phyloP scores from a whole-genome alignment of 129 eudicot genomes.

The Solidago caesia region DNA sequence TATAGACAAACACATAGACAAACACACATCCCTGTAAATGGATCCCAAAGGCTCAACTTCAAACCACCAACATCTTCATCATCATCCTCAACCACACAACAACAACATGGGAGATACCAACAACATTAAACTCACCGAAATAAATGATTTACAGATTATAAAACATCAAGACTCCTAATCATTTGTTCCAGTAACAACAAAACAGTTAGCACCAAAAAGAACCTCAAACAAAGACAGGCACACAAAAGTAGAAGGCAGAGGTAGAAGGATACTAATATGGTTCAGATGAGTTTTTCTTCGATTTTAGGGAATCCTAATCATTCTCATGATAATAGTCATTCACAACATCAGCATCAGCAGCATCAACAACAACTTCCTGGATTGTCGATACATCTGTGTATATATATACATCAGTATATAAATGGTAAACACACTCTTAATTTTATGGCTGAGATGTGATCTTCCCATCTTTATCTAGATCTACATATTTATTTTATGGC shows the following conservation, averaged over 20 bases:
- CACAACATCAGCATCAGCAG: background rate
- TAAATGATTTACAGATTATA: constrained; percentile 32
- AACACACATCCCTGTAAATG: constrained; percentile 16
- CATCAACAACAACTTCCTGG: constrained; percentile 47
- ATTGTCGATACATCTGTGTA: background rate
- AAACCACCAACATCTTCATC: constrained; percentile 24
- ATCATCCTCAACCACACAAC: constrained; percentile 2
- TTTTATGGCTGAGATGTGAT: no score
- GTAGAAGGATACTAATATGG: constrained; percentile 61
- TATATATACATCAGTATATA: no score
- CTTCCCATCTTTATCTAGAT: no score
- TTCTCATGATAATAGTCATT: background rate
- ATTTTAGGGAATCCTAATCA: constrained; percentile 33
- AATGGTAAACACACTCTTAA: no score
- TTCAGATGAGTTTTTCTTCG: constrained; percentile 35
- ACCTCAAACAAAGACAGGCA: constrained; percentile 65
- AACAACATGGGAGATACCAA: constrained; percentile 24
- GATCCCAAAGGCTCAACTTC: constrained; percentile 26
- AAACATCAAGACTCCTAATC: constrained; percentile 32
- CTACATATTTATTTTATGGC: no score
- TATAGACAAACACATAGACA: no score
- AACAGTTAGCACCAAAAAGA: constrained; percentile 50
- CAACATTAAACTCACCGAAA: constrained; percentile 24
- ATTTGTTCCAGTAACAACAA: background rate
- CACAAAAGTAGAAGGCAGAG: constrained; percentile 73